Percentiles rank a stretch among this genome's conserved stretches.
Conservation (phyloP, 129 eudicot genomes). For the Apium graveolens region DNA sequence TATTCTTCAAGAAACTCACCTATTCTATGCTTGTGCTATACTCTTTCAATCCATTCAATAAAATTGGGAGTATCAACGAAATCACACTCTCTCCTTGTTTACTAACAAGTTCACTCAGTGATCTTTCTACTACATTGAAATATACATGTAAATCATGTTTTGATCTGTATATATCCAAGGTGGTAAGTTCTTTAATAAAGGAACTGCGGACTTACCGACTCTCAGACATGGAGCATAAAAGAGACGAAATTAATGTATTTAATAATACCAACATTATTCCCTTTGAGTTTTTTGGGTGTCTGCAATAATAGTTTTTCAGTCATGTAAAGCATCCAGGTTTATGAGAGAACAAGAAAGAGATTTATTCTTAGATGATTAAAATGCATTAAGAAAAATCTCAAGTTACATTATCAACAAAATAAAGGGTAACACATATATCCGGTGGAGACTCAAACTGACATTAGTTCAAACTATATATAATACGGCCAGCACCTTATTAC, state of each 20-base stretch:
- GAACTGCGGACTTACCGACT: constrained; percentile 75
- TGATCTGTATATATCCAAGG: background rate
- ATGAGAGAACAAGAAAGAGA: constrained; percentile 6
- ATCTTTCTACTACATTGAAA: constrained; percentile 79
- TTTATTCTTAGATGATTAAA: background rate
- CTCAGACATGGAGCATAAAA: constrained; percentile 89
- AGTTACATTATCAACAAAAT: background rate
- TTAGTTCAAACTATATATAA: constrained; percentile 97
- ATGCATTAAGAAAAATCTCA: background rate
- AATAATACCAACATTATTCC: constrained; percentile 95
- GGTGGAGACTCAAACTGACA: constrained; percentile 85
- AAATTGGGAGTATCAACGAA: constrained; percentile 80
- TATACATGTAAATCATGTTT: background rate
- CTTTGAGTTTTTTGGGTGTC: constrained; percentile 92
- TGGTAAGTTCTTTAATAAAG: background rate
- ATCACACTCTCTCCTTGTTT: constrained; percentile 99
- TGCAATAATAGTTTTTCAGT: constrained; percentile 94
- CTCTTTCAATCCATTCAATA: constrained; percentile 77
- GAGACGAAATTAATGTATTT: constrained; percentile 76
- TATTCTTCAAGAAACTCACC: constrained; percentile 25
- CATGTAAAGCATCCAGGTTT: constrained; percentile 91
- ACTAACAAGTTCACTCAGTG: constrained; percentile 94
- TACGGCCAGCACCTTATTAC: constrained; percentile 96
- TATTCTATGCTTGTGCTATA: constrained; percentile 80
- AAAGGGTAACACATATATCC: constrained; percentile 34